These are phyloP conservation scores for Ceratocystis huliohia DNA, from an alignment of 2,329 filamentous ascomycete genomes.

Conservation along the genomic window DNA sequence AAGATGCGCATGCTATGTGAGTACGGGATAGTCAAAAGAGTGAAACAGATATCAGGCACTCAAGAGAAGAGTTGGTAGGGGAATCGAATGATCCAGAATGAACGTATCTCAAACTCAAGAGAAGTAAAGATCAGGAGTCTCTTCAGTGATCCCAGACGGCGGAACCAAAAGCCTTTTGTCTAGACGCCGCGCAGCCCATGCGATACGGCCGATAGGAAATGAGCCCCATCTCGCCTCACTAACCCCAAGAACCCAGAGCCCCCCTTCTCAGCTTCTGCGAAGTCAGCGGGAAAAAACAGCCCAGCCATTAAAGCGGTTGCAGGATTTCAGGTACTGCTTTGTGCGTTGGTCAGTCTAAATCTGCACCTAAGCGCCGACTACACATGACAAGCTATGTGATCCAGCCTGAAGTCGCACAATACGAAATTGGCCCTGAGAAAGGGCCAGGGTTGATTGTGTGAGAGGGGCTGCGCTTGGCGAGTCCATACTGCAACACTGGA, in stretches of 20 bases:
- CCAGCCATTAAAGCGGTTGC: neutral
- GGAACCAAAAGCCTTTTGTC: constrained; percentile 1
- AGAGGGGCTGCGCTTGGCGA: neutral
- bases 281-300: neutral
- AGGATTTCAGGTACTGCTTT: constrained; percentile 1
- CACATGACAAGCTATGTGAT: constrained; percentile 7
- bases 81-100: neutral
- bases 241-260: neutral
- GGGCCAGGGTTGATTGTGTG: neutral
- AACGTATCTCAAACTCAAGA: neutral
- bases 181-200: neutral
- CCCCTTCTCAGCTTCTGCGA: neutral
- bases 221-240: neutral
- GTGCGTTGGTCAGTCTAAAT: neutral
- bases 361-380: constrained; percentile 12
- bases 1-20: neutral
- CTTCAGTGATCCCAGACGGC: neutral
- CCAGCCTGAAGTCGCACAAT: neutral
- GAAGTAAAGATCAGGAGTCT: neutral
- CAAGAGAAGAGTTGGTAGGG: neutral
- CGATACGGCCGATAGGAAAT: neutral
- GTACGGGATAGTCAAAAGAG: neutral
- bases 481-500: too few relatives aligned
- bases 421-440: neutral
- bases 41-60: neutral